A percentile compares a stretch with the other conserved stretches of the same genome.
Evolutionary conservation across 2,329 filamentous ascomycete species (phyloP).

Genomic region (Lecanicillium sp.): DNA sequence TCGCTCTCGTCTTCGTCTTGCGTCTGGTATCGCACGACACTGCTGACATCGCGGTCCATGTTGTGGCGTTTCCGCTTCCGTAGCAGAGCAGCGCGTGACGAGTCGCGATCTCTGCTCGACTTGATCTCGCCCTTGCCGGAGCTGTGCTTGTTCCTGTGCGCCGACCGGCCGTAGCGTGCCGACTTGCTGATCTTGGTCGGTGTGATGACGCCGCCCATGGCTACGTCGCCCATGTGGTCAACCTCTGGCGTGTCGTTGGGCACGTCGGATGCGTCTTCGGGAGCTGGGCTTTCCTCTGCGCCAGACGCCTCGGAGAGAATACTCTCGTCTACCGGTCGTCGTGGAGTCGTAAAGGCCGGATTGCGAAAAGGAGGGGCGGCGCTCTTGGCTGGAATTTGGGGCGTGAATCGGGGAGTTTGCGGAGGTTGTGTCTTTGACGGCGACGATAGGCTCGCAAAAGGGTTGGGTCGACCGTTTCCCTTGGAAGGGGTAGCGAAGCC

Average conservation of each 20-base stretch:
- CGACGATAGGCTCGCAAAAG: slow-evolving; percentile 32
- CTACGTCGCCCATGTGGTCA: slow-evolving; percentile 38
- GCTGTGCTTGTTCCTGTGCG: slow-evolving; percentile 34
- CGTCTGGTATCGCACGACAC: slow-evolving; percentile 38
- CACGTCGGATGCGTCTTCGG: slow-evolving; percentile 51
- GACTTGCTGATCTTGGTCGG: slow-evolving; percentile 42
- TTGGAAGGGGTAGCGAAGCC: slow-evolving; percentile 34
- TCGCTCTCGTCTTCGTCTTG: slow-evolving; percentile 44
- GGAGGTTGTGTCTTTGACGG: slow-evolving; percentile 36
- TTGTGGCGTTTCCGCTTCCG: slow-evolving; percentile 50
- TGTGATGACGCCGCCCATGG: slow-evolving; percentile 36
- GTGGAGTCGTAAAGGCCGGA: slow-evolving; percentile 58
- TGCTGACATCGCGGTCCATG: slow-evolving; percentile 47
- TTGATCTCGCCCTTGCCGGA: slow-evolving; percentile 62
- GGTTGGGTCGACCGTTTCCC: slow-evolving; percentile 26
- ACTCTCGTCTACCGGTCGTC: slow-evolving; percentile 49
- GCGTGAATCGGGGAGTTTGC: slow-evolving; percentile 41
- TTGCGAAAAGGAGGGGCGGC: slow-evolving; percentile 53
- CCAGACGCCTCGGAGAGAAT: slow-evolving; percentile 50
- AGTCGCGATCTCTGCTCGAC: slow-evolving; percentile 34
- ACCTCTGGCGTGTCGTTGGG: slow-evolving; percentile 47
- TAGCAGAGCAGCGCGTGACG: slow-evolving; percentile 37
- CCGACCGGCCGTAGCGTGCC: slow-evolving; percentile 37
- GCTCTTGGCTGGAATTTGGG: slow-evolving; percentile 35
- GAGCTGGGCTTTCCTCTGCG: slow-evolving; percentile 54